Conservation (phyloP, 345 rosid genomes). For the Camelina sativa region DNA sequence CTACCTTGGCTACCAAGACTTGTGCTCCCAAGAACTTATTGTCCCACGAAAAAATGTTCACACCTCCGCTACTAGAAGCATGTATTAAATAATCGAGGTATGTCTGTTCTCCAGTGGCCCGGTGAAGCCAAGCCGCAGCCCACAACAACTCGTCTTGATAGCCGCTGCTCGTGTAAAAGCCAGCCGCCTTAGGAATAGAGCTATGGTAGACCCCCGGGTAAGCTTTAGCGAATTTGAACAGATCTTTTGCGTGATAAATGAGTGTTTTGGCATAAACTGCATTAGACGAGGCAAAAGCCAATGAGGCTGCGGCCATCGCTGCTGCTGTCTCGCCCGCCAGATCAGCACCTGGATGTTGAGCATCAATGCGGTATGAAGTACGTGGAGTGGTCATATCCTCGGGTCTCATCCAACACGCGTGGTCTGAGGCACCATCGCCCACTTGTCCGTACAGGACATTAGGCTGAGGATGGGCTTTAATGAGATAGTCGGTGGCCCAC, state of each 20-base stretch:
- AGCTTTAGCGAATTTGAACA: conserved; percentile 50
- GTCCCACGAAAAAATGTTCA: conserved; percentile 85
- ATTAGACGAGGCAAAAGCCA: conserved; percentile 49
- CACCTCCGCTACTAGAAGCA: conserved; percentile 69
- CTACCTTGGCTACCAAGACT: conserved; percentile 86
- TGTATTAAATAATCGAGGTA: conserved; percentile 70
- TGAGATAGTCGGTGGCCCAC: conserved; percentile 78
- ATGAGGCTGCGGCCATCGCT: conserved; percentile 71
- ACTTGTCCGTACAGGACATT: conserved; percentile 61
- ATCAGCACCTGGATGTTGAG: conserved; percentile 68
- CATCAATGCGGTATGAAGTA: conserved; percentile 47
- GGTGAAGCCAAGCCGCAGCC: conserved; percentile 96
- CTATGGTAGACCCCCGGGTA: conserved; percentile 44
- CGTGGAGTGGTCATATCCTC: conserved; percentile 79
- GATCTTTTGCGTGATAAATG: conserved; percentile 55
- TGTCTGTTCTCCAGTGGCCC: conserved; percentile 70
- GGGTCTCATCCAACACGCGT: conserved; percentile 71
- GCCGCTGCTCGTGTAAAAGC: conserved; percentile 57
- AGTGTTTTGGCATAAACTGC: conserved; percentile 51
- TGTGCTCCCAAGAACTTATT: conserved; percentile 90
- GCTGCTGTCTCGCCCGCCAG: conserved; percentile 73
- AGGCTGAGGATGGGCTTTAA: conserved; percentile 64
- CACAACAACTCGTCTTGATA: conserved; percentile 82
- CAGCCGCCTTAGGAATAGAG: conserved; percentile 46
- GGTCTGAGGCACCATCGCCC: conserved; percentile 63